Percentiles rank a stretch among this genome's conserved stretches.
These are phyloP conservation scores for Fragilariopsis cylindrus DNA, from an alignment of 108 stramenopile species.

Conservation along the genomic window DNA sequence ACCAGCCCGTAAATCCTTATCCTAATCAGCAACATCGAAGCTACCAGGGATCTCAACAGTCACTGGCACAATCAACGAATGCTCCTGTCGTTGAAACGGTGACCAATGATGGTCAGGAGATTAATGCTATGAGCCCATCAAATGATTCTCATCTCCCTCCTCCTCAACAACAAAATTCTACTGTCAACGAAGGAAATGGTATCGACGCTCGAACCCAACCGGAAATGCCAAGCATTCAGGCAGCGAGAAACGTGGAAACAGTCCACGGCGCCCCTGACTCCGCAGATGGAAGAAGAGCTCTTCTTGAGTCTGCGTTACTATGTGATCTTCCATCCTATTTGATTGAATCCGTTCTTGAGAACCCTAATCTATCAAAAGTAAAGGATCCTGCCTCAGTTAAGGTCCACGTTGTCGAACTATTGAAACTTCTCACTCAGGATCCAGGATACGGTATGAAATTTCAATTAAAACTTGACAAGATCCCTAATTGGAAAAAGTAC, in stretches of 20 bases:
- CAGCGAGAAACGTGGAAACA: slow-evolving; percentile 40
- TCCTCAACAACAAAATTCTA: background rate
- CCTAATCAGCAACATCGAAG: background rate
- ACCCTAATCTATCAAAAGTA: slow-evolving; percentile 33
- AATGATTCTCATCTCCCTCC: background rate
- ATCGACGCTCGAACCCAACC: slow-evolving; percentile 52
- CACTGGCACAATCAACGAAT: background rate
- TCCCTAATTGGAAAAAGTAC: slow-evolving; percentile 67
- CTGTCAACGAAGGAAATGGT: slow-evolving; percentile 38
- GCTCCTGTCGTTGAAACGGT: slow-evolving; percentile 17
- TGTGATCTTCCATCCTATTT: slow-evolving; percentile 51
- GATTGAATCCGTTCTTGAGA: slow-evolving; percentile 54
- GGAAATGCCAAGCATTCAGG: slow-evolving; percentile 46
- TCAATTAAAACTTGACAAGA: slow-evolving; percentile 37
- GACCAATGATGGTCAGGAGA: background rate
- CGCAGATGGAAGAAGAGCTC: slow-evolving; percentile 50
- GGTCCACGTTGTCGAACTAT: slow-evolving; percentile 59
- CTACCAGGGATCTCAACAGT: background rate
- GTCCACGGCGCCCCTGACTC: slow-evolving; percentile 48
- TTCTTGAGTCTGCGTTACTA: slow-evolving; percentile 47
- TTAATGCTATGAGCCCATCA: background rate
- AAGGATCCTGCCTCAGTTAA: slow-evolving; percentile 58
- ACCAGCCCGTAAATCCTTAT: background rate
- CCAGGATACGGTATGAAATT: slow-evolving; percentile 71
- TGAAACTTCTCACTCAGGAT: slow-evolving; percentile 64